These are phyloP conservation scores for Pseudonectria foliicola DNA, from an alignment of 2,329 filamentous ascomycete species.

Conservation along the genomic window DNA sequence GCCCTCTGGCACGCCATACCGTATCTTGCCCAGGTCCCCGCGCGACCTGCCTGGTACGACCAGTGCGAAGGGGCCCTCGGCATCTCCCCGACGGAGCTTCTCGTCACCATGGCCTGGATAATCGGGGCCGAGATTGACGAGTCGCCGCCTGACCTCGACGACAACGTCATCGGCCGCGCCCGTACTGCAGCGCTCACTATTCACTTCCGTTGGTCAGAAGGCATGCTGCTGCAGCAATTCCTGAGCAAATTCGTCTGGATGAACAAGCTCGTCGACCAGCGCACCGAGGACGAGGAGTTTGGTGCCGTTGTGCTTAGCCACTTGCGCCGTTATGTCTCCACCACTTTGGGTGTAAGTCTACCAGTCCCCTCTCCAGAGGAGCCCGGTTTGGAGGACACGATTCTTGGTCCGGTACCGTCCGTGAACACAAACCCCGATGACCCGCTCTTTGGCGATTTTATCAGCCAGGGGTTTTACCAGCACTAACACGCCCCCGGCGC, in stretches of 20 bases:
- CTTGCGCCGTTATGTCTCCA: constrained; percentile 11
- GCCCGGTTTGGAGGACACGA: no score
- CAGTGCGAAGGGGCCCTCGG: constrained; percentile 17
- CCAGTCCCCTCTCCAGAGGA: no score
- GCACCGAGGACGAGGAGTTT: constrained; percentile 14
- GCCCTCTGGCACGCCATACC: constrained; percentile 17
- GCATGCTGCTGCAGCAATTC: constrained; percentile 14
- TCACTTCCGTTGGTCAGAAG: constrained; percentile 6
- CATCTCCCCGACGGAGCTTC: constrained; percentile 19
- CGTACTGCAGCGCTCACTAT: constrained; percentile 2
- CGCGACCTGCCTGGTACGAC: constrained; percentile 13
- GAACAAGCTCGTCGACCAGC: constrained; percentile 12
- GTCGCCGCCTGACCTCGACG: not conserved
- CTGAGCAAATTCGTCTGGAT: constrained; percentile 17
- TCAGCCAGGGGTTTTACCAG: no score
- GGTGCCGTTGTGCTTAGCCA: constrained; percentile 10
- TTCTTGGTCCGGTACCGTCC: no score
- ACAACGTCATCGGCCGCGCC: constrained; percentile 9
- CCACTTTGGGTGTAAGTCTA: constrained; percentile 11
- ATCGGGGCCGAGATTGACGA: constrained; percentile 9
- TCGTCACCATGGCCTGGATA: constrained; percentile 19
- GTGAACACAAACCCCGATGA: no score
- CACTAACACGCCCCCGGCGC: no score
- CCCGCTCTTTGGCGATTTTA: no score
- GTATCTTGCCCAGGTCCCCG: constrained; percentile 6